Base-by-base conservation (phyloP, 768 basidiomycete genomes). In the Tricholoma saponaceum region DNA sequence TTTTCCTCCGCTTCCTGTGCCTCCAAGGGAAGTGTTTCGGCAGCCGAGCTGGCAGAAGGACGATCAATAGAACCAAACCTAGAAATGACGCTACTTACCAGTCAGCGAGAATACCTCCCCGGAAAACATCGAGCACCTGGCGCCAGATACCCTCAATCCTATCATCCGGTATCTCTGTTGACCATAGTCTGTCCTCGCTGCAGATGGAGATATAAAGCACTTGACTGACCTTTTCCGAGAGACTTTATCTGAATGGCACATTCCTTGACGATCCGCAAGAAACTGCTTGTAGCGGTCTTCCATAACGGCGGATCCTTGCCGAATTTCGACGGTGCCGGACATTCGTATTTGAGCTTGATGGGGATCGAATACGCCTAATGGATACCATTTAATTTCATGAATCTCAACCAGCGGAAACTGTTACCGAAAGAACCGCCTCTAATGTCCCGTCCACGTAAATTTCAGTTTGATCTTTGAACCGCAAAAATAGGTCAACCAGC, bases 281-380 rank as follows among this genome's bases (percentile, higher is more conserved):
- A 92, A 64, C 79, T 85, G 13, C 78, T 82, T 2, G 90, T 93
- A n/a, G 94, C 95, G 0, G 93, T 95, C 74, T 95, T 95, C 96
- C 96, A 98, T 2, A 99, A 74, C 0, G 95, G 94, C 20, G 71
- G 74, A 65, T 95, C 96, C 54, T 91, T 87, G 2, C 92, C 93
- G 66, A 85, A 92, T 67, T 88, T 94, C 39, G 89, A 93, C 0
- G 96, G 83, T 0, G 90, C 75, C 0, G 96, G 95, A 69, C 95
- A 97, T 33, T 96, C 93, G 61, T 98, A 96, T 72, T 95, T 95
- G 61, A 98, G 75, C 66, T 95, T 94, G 68, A 98, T 85, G 1
- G 96, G 95, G 32, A 96, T 87, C 4, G 90, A 84, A 64, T 91
- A 95, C 0, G 94, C 89, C 90, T 93, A 44, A 30, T 43, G 23